Conservation (phyloP, 176 grass and related monocot species). For the Ananas comosus region DNA sequence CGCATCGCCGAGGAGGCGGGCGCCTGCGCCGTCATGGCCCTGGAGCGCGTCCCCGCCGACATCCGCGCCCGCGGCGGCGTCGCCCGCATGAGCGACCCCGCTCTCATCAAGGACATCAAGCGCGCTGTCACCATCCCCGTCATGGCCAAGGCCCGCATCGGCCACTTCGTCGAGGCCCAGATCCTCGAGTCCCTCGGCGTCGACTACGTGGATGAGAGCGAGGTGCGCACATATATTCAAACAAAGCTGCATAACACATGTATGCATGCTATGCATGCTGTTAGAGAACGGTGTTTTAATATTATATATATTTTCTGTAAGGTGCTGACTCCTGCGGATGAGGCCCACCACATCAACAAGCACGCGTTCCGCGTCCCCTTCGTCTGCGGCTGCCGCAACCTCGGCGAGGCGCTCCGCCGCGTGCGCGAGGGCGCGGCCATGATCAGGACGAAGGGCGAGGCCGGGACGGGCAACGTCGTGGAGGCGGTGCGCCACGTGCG, state of each 20-base stretch:
- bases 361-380: constrained; percentile 72
- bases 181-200: constrained; percentile 63
- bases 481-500: constrained; percentile 68
- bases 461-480: constrained; percentile 61
- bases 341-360: constrained; percentile 72
- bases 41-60: constrained; percentile 77
- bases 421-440: constrained; percentile 73
- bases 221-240: constrained; percentile 10
- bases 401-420: constrained; percentile 62
- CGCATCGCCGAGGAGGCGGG: constrained; percentile 75
- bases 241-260: too few relatives aligned
- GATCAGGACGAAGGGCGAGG: constrained; percentile 87
- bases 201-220: constrained; percentile 84
- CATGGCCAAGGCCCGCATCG: constrained; percentile 93
- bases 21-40: constrained; percentile 68
- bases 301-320: too few relatives aligned
- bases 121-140: constrained; percentile 87
- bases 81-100: constrained; percentile 71
- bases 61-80: constrained; percentile 64
- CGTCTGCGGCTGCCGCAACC: constrained; percentile 70
- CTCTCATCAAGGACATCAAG: constrained; percentile 81
- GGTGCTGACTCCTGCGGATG: constrained; percentile 37
- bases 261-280: too few relatives aligned
- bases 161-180: constrained; percentile 84
- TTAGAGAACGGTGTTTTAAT: too few relatives aligned